Evolutionary conservation across 116 monocot genomes (phyloP).

Genomic region (Posidonia oceanica): DNA sequence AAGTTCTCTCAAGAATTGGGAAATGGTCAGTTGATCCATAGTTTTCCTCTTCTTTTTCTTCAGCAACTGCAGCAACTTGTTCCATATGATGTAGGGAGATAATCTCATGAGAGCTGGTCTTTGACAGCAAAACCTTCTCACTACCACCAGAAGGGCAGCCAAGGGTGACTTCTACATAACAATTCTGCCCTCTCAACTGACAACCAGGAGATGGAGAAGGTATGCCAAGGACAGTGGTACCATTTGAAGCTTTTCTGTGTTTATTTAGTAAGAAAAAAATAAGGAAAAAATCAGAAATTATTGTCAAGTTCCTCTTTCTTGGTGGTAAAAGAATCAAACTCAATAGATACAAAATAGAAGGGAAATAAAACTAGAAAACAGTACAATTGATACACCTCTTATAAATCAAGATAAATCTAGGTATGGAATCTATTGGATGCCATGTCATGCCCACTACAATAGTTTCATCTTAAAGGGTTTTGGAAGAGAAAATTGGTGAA

Average conservation of each 20-base stretch:
- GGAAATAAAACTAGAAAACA: too few relatives aligned
- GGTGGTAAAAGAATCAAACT: too few relatives aligned
- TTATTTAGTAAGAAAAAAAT: slow-evolving; percentile 3
- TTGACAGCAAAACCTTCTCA: slow-evolving; percentile 14
- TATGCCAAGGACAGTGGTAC: slow-evolving; percentile 16
- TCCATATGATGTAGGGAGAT: slow-evolving; percentile 11
- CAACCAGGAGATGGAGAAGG: slow-evolving; percentile 41
- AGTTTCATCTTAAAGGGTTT: too few relatives aligned
- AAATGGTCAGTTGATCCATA: slow-evolving; percentile 16
- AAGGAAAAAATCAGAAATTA: not conserved
- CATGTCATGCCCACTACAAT: too few relatives aligned
- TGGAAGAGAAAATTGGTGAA: too few relatives aligned
- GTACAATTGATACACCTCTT: too few relatives aligned
- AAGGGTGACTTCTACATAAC: slow-evolving; percentile 79
- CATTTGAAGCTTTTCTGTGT: slow-evolving; percentile 60
- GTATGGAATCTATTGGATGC: too few relatives aligned
- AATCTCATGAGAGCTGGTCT: slow-evolving; percentile 2
- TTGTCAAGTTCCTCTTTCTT: too few relatives aligned
- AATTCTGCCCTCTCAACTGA: slow-evolving; percentile 64
- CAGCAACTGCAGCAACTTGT: slow-evolving; percentile 17
- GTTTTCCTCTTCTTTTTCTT: slow-evolving; percentile 29
- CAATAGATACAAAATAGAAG: too few relatives aligned
- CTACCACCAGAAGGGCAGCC: slow-evolving; percentile 33
- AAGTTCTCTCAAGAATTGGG: slow-evolving; percentile 61
- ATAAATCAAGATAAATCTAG: too few relatives aligned